phyloP scores from a whole-genome alignment of 768 basidiomycete genomes.

The Tylopilus intermedius region DNA sequence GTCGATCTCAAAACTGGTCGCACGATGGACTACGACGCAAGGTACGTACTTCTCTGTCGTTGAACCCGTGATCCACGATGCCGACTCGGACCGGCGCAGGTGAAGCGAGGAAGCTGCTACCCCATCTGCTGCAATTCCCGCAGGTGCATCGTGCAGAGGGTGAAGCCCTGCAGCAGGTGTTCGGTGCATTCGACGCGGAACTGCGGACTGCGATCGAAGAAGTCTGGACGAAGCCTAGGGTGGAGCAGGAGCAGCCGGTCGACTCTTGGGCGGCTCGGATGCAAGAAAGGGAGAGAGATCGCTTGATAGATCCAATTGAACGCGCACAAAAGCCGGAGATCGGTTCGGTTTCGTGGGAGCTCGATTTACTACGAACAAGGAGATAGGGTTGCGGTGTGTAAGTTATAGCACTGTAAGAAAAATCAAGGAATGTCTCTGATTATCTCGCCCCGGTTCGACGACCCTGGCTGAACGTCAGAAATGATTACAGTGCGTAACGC shows the following conservation, averaged over 20 bases:
- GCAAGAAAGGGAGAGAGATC: slow-evolving; percentile 49
- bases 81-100: slow-evolving; percentile 35
- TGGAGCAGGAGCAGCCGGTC: slow-evolving; percentile 23
- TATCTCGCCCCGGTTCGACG: neutral
- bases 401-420: neutral
- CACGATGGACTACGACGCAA: slow-evolving; percentile 55
- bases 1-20: slow-evolving; percentile 73
- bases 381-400: neutral
- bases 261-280: slow-evolving; percentile 52
- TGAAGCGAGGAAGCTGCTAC: slow-evolving; percentile 64
- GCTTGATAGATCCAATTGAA: slow-evolving; percentile 45
- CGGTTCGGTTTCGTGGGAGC: slow-evolving; percentile 16
- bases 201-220: slow-evolving; percentile 53
- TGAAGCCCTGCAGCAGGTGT: slow-evolving; percentile 52
- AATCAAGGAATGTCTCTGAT: neutral
- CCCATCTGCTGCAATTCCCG: slow-evolving; percentile 71
- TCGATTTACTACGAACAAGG: slow-evolving; percentile 19
- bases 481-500: too few relatives aligned
- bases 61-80: neutral
- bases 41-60: slow-evolving; percentile 36
- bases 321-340: slow-evolving; percentile 48
- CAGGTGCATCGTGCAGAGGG: slow-evolving; percentile 67
- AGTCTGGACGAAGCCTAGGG: slow-evolving; percentile 51
- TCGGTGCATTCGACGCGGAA: slow-evolving; percentile 54
- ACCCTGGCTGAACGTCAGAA: neutral